Percentiles rank a stretch among this genome's conserved stretches.
phyloP scores from a whole-genome alignment of 495 filamentous ascomycete species.

The Beverwykella pulmonaria region DNA sequence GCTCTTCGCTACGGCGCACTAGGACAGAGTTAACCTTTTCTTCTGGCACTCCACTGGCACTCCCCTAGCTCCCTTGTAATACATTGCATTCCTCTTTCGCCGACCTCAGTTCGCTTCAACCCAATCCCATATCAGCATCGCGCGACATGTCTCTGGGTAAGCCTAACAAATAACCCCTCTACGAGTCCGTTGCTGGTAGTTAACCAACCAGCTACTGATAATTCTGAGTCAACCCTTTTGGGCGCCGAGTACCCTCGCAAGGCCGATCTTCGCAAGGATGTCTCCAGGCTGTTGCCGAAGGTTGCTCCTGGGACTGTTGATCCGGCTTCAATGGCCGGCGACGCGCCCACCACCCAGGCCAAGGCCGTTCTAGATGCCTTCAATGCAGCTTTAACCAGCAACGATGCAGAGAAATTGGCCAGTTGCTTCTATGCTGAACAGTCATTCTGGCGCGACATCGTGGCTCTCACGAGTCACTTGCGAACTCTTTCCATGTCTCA shows the following conservation, averaged over 20 bases:
- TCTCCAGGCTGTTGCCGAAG: background rate
- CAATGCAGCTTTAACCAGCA: background rate
- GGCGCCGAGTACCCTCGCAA: background rate
- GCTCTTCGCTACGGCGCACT: no score
- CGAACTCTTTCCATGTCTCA: background rate
- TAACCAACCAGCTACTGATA: no score
- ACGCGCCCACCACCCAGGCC: background rate
- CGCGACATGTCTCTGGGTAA: no score
- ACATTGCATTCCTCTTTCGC: no score
- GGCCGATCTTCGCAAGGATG: background rate
- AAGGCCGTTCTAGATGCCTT: background rate
- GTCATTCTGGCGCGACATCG: background rate
- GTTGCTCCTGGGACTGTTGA: background rate
- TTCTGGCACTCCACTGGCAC: no score
- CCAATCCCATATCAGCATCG: no score
- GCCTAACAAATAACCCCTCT: no score
- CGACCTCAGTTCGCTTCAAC: no score
- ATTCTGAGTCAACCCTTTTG: background rate
- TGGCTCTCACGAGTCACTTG: background rate
- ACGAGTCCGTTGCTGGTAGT: no score
- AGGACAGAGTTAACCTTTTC: no score
- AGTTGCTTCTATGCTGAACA: background rate
- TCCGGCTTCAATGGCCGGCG: background rate
- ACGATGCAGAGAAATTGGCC: background rate
- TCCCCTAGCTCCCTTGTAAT: no score